A percentile compares a stretch with the other conserved stretches of the same genome.
Conservation (phyloP, 2,329 filamentous ascomycete species). For the Xylariaceae sp. region DNA sequence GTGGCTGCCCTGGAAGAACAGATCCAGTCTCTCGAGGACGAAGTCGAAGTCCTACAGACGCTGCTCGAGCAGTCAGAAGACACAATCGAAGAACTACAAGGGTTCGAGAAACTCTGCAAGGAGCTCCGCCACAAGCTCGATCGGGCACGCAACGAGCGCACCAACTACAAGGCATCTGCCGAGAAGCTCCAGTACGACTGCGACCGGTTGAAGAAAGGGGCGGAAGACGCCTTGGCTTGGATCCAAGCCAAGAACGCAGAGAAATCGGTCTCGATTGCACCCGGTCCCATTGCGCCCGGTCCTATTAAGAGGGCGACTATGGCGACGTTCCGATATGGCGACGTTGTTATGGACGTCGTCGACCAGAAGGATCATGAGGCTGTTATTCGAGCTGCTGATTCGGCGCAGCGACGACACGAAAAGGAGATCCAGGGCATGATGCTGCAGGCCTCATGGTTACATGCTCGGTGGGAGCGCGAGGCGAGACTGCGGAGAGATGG, state of each 20-base stretch:
- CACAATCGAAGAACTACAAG: slow-evolving; percentile 43
- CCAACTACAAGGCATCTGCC: slow-evolving; percentile 48
- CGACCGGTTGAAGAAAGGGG: slow-evolving; percentile 40
- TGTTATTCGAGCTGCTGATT: slow-evolving; percentile 52
- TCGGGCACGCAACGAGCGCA: slow-evolving; percentile 61
- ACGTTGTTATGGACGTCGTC: slow-evolving; percentile 47
- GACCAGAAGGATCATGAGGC: slow-evolving; percentile 37
- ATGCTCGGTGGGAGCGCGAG: slow-evolving; percentile 75
- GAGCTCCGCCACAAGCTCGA: slow-evolving; percentile 63
- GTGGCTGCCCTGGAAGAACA: slow-evolving; percentile 63
- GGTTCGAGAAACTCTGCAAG: slow-evolving; percentile 42
- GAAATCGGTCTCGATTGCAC: slow-evolving; percentile 10
- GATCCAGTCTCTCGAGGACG: slow-evolving; percentile 64
- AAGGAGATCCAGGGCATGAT: slow-evolving; percentile 76
- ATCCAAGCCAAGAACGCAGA: slow-evolving; percentile 31
- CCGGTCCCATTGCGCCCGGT: slow-evolving; percentile 6
- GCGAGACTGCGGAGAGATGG: slow-evolving; percentile 73
- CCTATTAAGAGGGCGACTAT: slow-evolving; percentile 24
- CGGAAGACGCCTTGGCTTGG: slow-evolving; percentile 36
- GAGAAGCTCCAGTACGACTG: slow-evolving; percentile 52
- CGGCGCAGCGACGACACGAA: slow-evolving; percentile 63
- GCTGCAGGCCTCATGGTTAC: slow-evolving; percentile 88
- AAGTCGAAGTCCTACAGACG: slow-evolving; percentile 67
- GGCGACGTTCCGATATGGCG: slow-evolving; percentile 36
- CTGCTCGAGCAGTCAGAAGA: slow-evolving; percentile 60